Evolutionary conservation across 1,284 basidiomycete species (phyloP), one percentile per base, ranked within the genome.

Genomic region (Uromyces viciae-fabae): DNA sequence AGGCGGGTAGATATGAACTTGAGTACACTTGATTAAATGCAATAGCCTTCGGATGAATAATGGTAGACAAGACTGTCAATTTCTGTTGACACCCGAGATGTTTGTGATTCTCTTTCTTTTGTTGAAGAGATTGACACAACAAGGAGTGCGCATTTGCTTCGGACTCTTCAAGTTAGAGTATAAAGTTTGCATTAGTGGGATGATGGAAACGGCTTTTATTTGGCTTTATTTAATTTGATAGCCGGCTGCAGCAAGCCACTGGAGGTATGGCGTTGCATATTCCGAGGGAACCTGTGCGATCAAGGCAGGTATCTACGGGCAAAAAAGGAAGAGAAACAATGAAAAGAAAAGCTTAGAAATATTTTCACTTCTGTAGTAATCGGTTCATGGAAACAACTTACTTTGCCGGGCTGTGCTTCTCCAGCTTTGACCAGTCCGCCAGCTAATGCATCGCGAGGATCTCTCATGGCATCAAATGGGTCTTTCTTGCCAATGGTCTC

Each of bases 401-500:
- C 79, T 72, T 75, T 81, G 25, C 79, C 79, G 25, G 79, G 79
- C 75, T 81, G 79, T 31, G 72, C 79, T 46, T 81, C 79, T n/a
- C 79, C 79, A 68, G 60, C 72, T 73, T 75, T 73, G 22, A 74
- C 71, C 11, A 81, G 71, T 58, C 79, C 79, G 25, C 62, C 40
- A 40, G 79, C 79, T 52, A 81, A 52, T 28, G 72, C 71, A 56
- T 81, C 71, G 1, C 71, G 56, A 19, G 79, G 79, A 81, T 81
- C 79, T 19, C 43, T 72, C 43, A 81, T 68, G 25, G 60, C 46
- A 54, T 64, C 62, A 66, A 81, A 74, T 28, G 69, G 49, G 75
- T 74, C 72, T 46, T 42, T 79, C 33, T 74, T 75, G 3, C 60
- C 60, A 62, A 71, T 43, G 25, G 60, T 40, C 62, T 88, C 88